Evolutionary conservation across 495 filamentous ascomycete genomes (phyloP), one percentile per base, ranked within the genome.

Genomic region (Oleoguttula mirabilis): DNA sequence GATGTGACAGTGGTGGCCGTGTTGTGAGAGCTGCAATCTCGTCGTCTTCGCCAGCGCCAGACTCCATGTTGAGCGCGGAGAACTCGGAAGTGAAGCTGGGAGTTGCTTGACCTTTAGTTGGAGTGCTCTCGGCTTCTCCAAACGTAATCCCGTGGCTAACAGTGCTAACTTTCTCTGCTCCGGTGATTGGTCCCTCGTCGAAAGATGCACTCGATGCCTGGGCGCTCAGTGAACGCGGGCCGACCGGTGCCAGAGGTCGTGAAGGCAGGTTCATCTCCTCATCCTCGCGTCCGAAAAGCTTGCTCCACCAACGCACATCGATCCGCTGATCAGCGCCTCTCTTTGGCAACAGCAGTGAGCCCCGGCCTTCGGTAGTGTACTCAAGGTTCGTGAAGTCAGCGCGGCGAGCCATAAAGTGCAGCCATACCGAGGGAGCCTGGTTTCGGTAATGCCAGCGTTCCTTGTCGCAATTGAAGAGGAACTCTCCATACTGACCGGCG

Each of bases 401-500:
- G 22, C 72, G 72, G 2, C 85, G 70, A 10, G 79, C 72, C 15
- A 95, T 66, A 64, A 99, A 96, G 60, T 96, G 95, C 44, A 84
- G 78, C 90, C 92, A 99, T 2, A 95, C 92, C 43, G 82, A 88
- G 16, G 80, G 66, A n/a, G 86, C 93, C 16, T 76, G 73, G 45
- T 82, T 75, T 2, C 67, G 67, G 4, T 74, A 70, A n/a, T 94
- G 84, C 14, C 76, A 62, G 0, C 92, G 79, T 51, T 93, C 80
- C 51, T 88, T 88, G 55, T 99, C 92, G 50, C 75, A 88, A 66
- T 99, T 93, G 64, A 80, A 93, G 28, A 99, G 68, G 57, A 99
- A 99, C 1, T 87, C 94, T 32, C 92, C 92, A 47, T 93, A 99
- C 57, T 99, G 92, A 47, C 88, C 94, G 3, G 87, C 85, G 52